These are phyloP conservation scores for Debaryomyces prosopidis DNA, from an alignment of 805 yeast species.

Conservation along the genomic window DNA sequence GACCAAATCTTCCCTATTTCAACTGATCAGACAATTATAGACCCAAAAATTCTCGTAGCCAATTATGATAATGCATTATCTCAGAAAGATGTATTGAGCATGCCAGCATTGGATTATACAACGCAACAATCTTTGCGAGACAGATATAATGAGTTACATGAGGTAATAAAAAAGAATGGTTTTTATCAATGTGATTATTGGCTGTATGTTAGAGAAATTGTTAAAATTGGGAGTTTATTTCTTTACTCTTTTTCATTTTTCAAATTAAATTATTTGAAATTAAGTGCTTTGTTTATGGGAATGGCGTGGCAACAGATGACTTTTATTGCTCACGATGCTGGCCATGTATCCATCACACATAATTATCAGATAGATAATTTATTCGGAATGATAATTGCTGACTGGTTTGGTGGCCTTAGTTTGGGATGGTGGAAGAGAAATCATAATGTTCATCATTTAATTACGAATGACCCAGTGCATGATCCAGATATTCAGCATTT, in stretches of 20 bases:
- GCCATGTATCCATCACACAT: conserved; percentile 82
- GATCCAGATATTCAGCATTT: conserved; percentile 94
- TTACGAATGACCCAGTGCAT: conserved; percentile 91
- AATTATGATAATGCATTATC: conserved; percentile 60
- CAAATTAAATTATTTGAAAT: conserved; percentile 41
- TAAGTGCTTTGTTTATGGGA: conserved; percentile 69
- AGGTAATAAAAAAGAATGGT: conserved; percentile 53
- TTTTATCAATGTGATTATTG: conserved; percentile 73
- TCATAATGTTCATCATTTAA: conserved; percentile 89
- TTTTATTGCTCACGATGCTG: conserved; percentile 88
- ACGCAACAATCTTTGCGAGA: conserved; percentile 61
- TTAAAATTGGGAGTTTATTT: conserved; percentile 59
- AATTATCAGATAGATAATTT: conserved; percentile 73
- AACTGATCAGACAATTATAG: conserved; percentile 39
- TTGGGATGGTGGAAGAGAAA: conserved; percentile 95
- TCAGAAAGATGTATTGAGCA: conserved; percentile 50
- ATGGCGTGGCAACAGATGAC: conserved; percentile 87
- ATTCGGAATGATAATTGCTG: conserved; percentile 71
- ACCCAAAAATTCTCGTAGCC: conserved; percentile 54
- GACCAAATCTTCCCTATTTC: conserved; percentile 35
- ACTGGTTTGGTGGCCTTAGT: conserved; percentile 84
- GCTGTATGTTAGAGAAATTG: conserved; percentile 67
- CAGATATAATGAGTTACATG: conserved; percentile 64
- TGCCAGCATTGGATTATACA: conserved; percentile 66
- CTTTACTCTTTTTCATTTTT: conserved; percentile 50